Evolutionary conservation across 2,329 filamentous ascomycete species (phyloP).

Genomic region (Aspergillus quadrilineatus): DNA sequence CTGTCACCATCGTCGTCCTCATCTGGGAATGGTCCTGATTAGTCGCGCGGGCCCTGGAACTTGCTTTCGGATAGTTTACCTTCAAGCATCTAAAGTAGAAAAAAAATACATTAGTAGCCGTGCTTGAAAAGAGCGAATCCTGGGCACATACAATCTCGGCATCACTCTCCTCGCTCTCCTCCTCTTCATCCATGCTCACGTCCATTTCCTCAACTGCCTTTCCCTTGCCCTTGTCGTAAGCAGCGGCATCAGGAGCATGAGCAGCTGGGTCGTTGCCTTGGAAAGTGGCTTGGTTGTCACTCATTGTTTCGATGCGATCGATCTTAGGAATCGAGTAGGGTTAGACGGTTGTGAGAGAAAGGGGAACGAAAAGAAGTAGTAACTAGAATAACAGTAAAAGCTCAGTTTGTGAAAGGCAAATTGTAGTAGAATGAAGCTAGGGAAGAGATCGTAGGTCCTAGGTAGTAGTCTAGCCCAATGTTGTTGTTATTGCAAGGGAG

Average conservation of each 20-base stretch:
- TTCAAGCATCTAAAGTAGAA: conserved; percentile 5
- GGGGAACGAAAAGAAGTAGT: conserved; percentile 28
- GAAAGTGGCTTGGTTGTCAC: conserved; percentile 30
- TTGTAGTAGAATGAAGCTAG: conserved; percentile 18
- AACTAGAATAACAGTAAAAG: conserved; percentile 41
- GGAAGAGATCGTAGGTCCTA: conserved; percentile 9
- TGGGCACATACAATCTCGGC: conserved; percentile 34
- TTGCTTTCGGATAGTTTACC: neutral
- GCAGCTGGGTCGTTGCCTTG: conserved; percentile 43
- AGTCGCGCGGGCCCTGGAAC: neutral
- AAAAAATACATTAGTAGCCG: conserved; percentile 20
- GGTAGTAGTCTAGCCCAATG: neutral
- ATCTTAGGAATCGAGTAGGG: conserved; percentile 11
- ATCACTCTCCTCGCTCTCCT: conserved; percentile 68
- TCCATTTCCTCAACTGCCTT: conserved; percentile 67
- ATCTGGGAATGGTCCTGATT: conserved; percentile 26
- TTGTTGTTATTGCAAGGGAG: conserved; percentile 20
- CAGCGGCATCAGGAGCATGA: conserved; percentile 34
- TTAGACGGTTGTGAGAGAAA: conserved; percentile 6
- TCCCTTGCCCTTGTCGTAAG: conserved; percentile 77
- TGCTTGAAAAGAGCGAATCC: neutral
- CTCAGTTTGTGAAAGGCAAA: neutral
- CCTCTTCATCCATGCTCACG: conserved; percentile 74
- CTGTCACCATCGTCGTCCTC: conserved; percentile 69
- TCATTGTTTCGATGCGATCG: conserved; percentile 29